phyloP scores from a whole-genome alignment of 2,329 filamentous ascomycete genomes.

The Exutisphaerella laricina region DNA sequence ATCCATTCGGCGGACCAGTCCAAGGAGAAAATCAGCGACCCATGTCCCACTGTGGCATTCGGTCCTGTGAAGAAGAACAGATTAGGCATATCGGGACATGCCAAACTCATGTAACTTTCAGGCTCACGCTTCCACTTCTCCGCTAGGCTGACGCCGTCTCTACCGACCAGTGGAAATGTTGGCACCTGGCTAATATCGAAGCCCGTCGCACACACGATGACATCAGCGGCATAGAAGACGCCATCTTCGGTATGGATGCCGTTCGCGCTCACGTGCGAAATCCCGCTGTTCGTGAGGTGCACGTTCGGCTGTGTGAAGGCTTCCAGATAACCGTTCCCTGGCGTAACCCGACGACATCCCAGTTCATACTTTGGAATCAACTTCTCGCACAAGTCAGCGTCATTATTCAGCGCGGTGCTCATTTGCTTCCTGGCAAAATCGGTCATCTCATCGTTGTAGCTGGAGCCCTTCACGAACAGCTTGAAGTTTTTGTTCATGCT shows the following conservation, averaged over 20 bases:
- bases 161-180: constrained; percentile 35
- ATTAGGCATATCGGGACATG: constrained; percentile 30
- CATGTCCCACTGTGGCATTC: constrained; percentile 22
- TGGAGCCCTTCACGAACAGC: constrained; percentile 40
- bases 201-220: constrained; percentile 45
- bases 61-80: constrained; percentile 27
- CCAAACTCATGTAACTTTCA: constrained; percentile 26
- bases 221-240: constrained; percentile 35
- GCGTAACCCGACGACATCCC: constrained; percentile 47
- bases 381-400: constrained; percentile 51
- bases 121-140: constrained; percentile 28
- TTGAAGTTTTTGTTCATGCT: constrained; percentile 39
- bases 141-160: constrained; percentile 27
- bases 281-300: constrained; percentile 36
- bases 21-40: constrained; percentile 21
- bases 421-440: constrained; percentile 50
- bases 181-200: constrained; percentile 38
- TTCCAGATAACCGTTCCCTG: constrained; percentile 55
- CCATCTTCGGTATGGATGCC: constrained; percentile 39
- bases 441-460: constrained; percentile 45
- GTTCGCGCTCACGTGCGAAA: constrained; percentile 35
- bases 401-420: constrained; percentile 47
- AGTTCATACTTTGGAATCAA: constrained; percentile 42
- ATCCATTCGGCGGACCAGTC: constrained; percentile 40
- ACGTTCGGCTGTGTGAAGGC: constrained; percentile 45